Percentiles rank a stretch among this genome's conserved stretches.
These are phyloP conservation scores for Pulveroboletus sp. DNA, from an alignment of 768 basidiomycete genomes.

Conservation along the genomic window DNA sequence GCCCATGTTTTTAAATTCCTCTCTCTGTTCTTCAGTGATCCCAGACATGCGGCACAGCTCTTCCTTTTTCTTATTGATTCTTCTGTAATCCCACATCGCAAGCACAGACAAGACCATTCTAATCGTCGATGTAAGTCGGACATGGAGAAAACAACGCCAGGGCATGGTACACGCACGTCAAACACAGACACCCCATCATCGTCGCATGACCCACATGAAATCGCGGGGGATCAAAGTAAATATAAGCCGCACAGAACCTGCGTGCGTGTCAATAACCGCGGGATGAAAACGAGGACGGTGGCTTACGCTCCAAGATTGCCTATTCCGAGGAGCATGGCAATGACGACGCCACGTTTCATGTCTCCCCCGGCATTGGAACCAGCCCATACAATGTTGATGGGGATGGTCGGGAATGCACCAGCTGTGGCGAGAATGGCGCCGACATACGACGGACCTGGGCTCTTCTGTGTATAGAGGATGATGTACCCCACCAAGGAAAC, in stretches of 20 bases:
- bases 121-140: neutral
- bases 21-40: neutral
- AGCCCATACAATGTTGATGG: neutral
- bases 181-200: neutral
- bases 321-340: neutral
- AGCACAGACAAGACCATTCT: neutral
- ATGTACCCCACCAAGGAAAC: neutral
- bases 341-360: slow-evolving; percentile 1
- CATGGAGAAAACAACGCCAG: neutral
- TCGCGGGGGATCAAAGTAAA: neutral
- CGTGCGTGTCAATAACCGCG: too few relatives aligned
- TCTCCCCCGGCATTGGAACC: slow-evolving; percentile 1
- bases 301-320: slow-evolving; percentile 1
- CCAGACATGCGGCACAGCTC: neutral
- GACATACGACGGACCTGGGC: neutral
- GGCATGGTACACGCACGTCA: neutral
- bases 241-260: neutral
- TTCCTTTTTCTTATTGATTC: neutral
- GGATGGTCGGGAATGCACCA: neutral
- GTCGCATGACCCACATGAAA: neutral
- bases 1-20: slow-evolving; percentile 1
- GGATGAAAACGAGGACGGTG: neutral
- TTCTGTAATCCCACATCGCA: slow-evolving; percentile 1
- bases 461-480: neutral
- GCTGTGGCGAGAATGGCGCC: neutral